These are phyloP conservation scores for Infundibulicybe gibba DNA, from an alignment of 768 basidiomycete genomes.

Conservation along the genomic window DNA sequence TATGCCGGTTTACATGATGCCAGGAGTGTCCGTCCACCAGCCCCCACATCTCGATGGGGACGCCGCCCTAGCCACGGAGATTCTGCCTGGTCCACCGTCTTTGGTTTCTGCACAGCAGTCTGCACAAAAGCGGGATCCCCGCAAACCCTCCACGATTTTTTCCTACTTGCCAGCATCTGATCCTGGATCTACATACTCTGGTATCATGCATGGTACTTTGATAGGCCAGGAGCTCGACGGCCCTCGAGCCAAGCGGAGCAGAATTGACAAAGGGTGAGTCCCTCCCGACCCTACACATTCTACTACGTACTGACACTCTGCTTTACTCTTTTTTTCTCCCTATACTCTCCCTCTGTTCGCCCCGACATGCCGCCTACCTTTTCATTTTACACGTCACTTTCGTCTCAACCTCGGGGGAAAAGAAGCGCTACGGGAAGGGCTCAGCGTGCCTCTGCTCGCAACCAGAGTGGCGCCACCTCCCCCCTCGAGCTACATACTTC, in stretches of 20 bases:
- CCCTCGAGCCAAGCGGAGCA: conserved; percentile 66
- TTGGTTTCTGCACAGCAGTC: conserved; percentile 67
- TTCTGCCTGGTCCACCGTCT: conserved; percentile 85
- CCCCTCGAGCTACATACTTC: conserved; percentile 30
- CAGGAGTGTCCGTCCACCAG: conserved; percentile 70
- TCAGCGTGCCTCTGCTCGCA: conserved; percentile 69
- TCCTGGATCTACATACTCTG: conserved; percentile 87
- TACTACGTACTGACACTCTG: conserved; percentile 10
- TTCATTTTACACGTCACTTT: conserved; percentile 11
- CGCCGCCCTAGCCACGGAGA: conserved; percentile 80
- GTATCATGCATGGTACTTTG: conserved; percentile 64
- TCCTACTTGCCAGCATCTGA: conserved; percentile 84
- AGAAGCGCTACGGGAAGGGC: conserved; percentile 64
- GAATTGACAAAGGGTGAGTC: conserved; percentile 71
- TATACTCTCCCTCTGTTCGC: conserved; percentile 7
- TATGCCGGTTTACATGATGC: conserved; percentile 68
- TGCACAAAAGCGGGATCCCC: conserved; percentile 75
- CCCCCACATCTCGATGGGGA: conserved; percentile 83
- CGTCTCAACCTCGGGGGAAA: conserved; percentile 15
- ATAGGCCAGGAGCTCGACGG: conserved; percentile 64
- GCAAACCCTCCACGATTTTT: conserved; percentile 62
- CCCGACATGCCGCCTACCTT: conserved; percentile 16
- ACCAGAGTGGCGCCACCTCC: conserved; percentile 44
- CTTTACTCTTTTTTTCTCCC: conserved; percentile 16
- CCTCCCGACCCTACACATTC: conserved; percentile 7